These are phyloP conservation scores for Eimeria maxima DNA, from an alignment of 169 alveolate genomes.

Conservation along the genomic window DNA sequence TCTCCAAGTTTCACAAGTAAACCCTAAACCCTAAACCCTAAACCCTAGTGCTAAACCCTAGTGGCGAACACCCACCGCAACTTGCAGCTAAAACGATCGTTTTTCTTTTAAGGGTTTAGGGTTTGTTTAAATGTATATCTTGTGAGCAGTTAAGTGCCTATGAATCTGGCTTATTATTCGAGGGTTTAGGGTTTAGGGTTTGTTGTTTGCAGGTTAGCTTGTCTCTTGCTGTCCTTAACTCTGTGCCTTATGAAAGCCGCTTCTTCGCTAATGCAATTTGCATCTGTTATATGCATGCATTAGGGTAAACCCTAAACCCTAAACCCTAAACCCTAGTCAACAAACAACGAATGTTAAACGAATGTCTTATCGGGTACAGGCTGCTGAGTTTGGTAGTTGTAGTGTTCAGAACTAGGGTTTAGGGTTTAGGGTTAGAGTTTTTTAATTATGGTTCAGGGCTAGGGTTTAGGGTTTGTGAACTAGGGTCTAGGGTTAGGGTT, in stretches of 20 bases:
- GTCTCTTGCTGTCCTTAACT: neutral
- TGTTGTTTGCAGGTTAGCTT: neutral
- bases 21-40: constrained; percentile 39
- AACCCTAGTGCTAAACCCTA: constrained; percentile 44
- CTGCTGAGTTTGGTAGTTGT: neutral
- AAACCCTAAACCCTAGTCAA: neutral
- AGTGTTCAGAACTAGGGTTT: neutral
- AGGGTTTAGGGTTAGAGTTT: neutral
- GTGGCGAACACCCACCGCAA: too few relatives aligned
- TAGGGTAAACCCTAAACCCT: neutral
- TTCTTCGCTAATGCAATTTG: neutral
- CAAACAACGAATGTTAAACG: neutral
- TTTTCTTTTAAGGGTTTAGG: neutral
- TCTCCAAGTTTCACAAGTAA: constrained; percentile 3
- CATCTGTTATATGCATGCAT: constrained; percentile 1
- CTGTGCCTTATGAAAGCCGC: constrained; percentile 11
- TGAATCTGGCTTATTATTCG: neutral
- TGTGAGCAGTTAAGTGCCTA: too few relatives aligned
- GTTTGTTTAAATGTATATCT: neutral
- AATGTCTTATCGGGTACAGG: too few relatives aligned
- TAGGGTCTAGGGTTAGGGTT: neutral
- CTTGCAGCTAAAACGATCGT: neutral
- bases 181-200: constrained; percentile 36
- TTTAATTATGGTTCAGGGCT: too few relatives aligned
- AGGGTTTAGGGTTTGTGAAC: neutral